These are phyloP conservation scores for Heterobasidion occidentale DNA, from an alignment of 1,284 basidiomycete genomes.

Conservation along the genomic window DNA sequence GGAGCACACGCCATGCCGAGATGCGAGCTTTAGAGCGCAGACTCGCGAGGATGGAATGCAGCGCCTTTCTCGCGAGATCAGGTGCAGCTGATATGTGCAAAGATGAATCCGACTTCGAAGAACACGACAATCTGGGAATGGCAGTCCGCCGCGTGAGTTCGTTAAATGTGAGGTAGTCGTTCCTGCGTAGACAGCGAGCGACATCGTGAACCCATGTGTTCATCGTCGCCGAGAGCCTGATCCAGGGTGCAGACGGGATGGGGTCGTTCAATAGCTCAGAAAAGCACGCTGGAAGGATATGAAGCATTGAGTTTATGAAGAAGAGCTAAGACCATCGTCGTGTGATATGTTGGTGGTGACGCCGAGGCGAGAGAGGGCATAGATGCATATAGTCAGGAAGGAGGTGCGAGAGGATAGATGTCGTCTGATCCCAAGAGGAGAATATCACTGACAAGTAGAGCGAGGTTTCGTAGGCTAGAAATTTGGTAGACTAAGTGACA, in stretches of 20 bases:
- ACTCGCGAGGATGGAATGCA: conserved; percentile 34
- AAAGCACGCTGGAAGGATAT: conserved; percentile 1
- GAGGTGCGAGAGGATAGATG: conserved; percentile 48
- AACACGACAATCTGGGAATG: conserved; percentile 1
- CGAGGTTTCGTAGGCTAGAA: conserved; percentile 59
- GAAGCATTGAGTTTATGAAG: background rate
- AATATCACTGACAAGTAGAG: conserved; percentile 53
- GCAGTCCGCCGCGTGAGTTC: conserved; percentile 14
- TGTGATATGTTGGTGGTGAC: no score
- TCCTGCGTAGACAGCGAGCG: conserved; percentile 3
- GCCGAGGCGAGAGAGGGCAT: background rate
- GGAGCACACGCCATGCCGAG: conserved; percentile 52
- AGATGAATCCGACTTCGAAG: background rate
- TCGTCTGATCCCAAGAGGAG: conserved; percentile 44
- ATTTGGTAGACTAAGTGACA: background rate
- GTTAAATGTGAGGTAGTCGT: background rate
- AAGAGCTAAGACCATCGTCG: background rate
- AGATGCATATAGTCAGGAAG: conserved; percentile 35
- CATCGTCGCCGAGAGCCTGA: background rate
- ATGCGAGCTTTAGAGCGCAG: conserved; percentile 42
- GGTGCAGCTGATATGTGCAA: background rate
- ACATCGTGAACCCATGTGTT: background rate
- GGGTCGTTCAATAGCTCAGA: background rate
- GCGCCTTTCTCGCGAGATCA: conserved; percentile 31
- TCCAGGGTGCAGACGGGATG: background rate